phyloP scores from a whole-genome alignment of 75 land plant species.

The Cunninghamia lanceolata region DNA sequence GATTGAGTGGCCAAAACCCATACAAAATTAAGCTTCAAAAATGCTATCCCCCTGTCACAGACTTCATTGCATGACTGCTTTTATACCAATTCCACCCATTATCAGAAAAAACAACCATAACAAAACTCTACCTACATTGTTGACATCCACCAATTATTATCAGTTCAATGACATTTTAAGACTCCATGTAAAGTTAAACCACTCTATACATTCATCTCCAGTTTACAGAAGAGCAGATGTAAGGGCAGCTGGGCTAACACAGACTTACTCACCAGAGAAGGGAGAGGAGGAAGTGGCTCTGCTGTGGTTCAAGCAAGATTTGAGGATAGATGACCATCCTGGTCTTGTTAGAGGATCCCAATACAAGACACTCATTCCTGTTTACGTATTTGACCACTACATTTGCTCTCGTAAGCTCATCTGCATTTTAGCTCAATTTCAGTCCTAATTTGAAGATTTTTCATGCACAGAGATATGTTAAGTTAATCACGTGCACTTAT shows the following conservation, averaged over 20 bases:
- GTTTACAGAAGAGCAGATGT: not conserved
- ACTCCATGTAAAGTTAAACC: not conserved
- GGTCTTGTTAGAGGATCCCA: slow-evolving; percentile 53
- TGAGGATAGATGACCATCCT: slow-evolving; percentile 83
- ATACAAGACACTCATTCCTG: slow-evolving; percentile 53
- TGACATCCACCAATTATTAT: not conserved
- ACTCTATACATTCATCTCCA: not conserved
- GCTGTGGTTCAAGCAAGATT: slow-evolving; percentile 90
- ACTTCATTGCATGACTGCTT: slow-evolving; percentile 1
- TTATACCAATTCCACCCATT: not conserved
- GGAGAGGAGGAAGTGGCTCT: slow-evolving; percentile 21
- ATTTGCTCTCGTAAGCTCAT: slow-evolving; percentile 44
- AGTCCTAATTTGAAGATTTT: not conserved
- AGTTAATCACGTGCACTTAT: not conserved
- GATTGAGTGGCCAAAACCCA: not conserved
- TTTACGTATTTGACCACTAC: slow-evolving; percentile 75
- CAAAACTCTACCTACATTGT: not conserved
- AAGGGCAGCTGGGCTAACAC: not conserved
- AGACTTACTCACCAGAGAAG: not conserved
- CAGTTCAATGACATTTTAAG: not conserved
- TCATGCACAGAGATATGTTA: not conserved
- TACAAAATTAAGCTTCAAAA: not conserved
- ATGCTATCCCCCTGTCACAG: not conserved
- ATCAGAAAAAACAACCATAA: not conserved
- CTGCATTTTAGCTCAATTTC: not conserved